Percentiles rank a stretch among this genome's conserved stretches.
These are phyloP conservation scores for thale cress (Arabidopsis thaliana) DNA, from an alignment of 345 rosid species.

Conservation along the genomic window DNA sequence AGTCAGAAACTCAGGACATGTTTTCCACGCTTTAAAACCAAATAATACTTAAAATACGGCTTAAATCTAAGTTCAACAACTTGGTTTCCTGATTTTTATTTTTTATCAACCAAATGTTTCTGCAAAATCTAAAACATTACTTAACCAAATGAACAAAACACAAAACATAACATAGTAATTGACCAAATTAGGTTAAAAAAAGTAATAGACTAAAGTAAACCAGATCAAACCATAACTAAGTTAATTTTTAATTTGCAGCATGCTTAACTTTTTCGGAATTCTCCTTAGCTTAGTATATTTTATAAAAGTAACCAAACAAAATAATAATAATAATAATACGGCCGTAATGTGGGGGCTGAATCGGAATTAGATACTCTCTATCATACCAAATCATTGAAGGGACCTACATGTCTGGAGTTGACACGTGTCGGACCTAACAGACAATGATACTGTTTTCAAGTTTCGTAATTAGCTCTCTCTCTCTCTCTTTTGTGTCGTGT, in stretches of 20 bases:
- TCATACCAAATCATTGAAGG: slow-evolving; percentile 44
- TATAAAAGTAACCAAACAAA: background rate
- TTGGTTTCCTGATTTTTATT: background rate
- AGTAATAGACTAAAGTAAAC: background rate
- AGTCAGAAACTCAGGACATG: slow-evolving; percentile 33
- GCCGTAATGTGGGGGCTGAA: slow-evolving; percentile 21
- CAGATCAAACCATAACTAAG: background rate
- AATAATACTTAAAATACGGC: background rate
- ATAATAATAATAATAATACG: background rate
- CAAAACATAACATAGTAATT: background rate
- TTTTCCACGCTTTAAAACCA: slow-evolving; percentile 30
- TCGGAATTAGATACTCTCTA: slow-evolving; percentile 34
- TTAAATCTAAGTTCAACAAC: background rate
- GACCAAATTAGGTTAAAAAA: too few species aligned
- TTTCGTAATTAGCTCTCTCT: slow-evolving; percentile 33
- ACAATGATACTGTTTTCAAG: slow-evolving; percentile 30
- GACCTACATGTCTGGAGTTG: slow-evolving; percentile 43
- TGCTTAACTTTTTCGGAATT: background rate
- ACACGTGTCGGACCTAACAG: slow-evolving; percentile 41
- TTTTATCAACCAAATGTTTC: background rate
- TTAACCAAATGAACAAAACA: background rate
- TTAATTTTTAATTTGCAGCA: background rate
- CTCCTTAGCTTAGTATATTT: background rate
- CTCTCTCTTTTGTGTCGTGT: slow-evolving; percentile 20
- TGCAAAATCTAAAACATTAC: background rate